Evolutionary conservation across 345 rosid genomes (phyloP).

Genomic region (Durio zibethinus): DNA sequence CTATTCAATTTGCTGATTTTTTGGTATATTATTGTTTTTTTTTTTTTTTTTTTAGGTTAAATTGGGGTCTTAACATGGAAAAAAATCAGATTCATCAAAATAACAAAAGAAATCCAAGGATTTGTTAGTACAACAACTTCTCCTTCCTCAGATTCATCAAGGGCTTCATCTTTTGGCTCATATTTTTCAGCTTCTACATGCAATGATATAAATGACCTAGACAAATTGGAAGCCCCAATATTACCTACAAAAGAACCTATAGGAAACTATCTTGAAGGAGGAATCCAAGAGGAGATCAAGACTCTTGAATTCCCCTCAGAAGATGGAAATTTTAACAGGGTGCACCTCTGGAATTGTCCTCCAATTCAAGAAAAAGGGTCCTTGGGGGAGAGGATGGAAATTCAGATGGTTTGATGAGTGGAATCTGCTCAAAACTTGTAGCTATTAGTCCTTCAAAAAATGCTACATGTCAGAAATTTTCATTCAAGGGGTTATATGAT

Average conservation of each 20-base stretch:
- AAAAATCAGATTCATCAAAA: constrained; percentile 40
- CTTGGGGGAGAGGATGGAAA: constrained; percentile 17
- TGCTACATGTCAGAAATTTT: neutral
- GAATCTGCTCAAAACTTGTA: constrained; percentile 34
- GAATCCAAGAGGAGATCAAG: neutral
- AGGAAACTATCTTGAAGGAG: neutral
- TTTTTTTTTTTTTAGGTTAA: constrained; percentile 23
- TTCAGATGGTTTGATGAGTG: constrained; percentile 22
- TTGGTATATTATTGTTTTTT: too few relatives aligned
- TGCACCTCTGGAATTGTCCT: constrained; percentile 26
- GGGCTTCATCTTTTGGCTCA: constrained; percentile 34
- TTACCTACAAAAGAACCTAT: constrained; percentile 1
- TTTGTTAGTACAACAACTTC: constrained; percentile 39
- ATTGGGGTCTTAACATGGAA: constrained; percentile 52
- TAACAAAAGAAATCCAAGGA: constrained; percentile 52
- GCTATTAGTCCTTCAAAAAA: neutral
- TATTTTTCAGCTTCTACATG: constrained; percentile 16
- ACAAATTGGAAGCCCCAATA: neutral
- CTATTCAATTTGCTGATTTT: neutral
- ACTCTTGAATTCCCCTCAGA: neutral
- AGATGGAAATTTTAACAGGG: neutral
- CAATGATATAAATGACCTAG: constrained; percentile 4
- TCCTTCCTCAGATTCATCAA: constrained; percentile 16
- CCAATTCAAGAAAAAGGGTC: constrained; percentile 30
- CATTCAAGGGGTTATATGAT: neutral